Conservation (phyloP, 495 filamentous ascomycete species). For the Xylaria palmicola region DNA sequence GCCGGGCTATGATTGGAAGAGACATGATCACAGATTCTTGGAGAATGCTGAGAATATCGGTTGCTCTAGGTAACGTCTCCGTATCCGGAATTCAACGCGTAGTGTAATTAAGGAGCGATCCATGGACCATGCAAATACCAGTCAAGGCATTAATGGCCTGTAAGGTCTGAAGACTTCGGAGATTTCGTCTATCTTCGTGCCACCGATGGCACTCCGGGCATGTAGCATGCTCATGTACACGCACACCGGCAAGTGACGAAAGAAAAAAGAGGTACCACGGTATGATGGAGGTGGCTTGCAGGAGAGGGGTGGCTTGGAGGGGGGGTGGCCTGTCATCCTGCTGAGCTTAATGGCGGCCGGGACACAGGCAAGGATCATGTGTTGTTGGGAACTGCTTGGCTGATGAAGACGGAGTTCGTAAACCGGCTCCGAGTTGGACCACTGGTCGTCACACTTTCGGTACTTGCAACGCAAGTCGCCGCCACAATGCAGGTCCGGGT, state of each 20-base stretch:
- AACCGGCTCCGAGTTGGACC: slow-evolving; percentile 8
- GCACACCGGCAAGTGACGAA: neutral
- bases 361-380: slow-evolving; percentile 15
- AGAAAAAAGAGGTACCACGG: neutral
- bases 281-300: neutral
- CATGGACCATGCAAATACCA: neutral
- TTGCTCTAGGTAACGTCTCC: neutral
- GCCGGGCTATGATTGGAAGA: neutral
- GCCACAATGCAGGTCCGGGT: slow-evolving; percentile 31
- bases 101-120: neutral
- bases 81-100: neutral
- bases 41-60: neutral
- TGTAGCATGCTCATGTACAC: neutral
- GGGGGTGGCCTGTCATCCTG: neutral
- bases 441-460: slow-evolving; percentile 21
- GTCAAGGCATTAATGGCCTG: neutral
- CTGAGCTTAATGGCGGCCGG: neutral
- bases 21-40: neutral
- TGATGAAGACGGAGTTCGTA: neutral
- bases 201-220: slow-evolving; percentile 1
- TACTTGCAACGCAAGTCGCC: slow-evolving; percentile 25
- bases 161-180: neutral
- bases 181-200: slow-evolving; percentile 4
- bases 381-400: no score
- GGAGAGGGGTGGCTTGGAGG: neutral